Conservation (phyloP, 2,329 filamentous ascomycete species). For the Colletotrichum somersetense region DNA sequence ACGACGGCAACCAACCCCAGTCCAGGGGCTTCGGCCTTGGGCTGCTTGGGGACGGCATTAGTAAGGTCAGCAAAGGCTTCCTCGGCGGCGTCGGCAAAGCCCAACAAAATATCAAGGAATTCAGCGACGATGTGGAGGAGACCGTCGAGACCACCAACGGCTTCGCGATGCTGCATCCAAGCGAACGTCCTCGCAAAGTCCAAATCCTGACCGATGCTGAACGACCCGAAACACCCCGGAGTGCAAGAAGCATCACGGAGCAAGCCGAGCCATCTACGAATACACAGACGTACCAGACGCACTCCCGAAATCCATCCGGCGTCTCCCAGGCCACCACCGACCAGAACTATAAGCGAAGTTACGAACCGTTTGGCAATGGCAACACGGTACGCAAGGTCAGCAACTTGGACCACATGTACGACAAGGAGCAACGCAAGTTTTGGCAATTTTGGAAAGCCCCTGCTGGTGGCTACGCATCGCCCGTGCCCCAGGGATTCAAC, state of each 20-base stretch:
- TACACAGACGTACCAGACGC: constrained; percentile 51
- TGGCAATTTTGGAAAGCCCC: constrained; percentile 77
- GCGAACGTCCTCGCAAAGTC: constrained; percentile 48
- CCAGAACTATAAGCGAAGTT: constrained; percentile 48
- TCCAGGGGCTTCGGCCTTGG: constrained; percentile 39
- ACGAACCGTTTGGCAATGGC: constrained; percentile 51
- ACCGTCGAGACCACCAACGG: constrained; percentile 69
- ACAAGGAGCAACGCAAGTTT: constrained; percentile 62
- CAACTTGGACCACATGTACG: constrained; percentile 63
- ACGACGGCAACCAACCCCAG: constrained; percentile 35
- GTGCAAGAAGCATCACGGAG: constrained; percentile 15
- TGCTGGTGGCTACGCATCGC: constrained; percentile 70
- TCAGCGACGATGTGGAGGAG: constrained; percentile 64
- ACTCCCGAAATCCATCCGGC: constrained; percentile 54
- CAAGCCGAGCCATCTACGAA: constrained; percentile 44
- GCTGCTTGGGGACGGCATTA: constrained; percentile 64
- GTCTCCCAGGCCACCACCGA: constrained; percentile 56
- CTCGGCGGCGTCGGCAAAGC: constrained; percentile 56
- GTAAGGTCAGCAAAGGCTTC: constrained; percentile 52
- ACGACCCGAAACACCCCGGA: constrained; percentile 28
- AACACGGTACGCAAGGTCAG: constrained; percentile 67
- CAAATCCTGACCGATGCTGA: constrained; percentile 52
- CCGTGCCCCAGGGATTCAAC: constrained; percentile 69
- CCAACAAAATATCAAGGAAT: constrained; percentile 61
- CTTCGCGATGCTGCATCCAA: constrained; percentile 52